Evolutionary conservation across 1,284 basidiomycete genomes (phyloP), one percentile per base, ranked within the genome.

Genomic region (Ceratobasidium sp.): DNA sequence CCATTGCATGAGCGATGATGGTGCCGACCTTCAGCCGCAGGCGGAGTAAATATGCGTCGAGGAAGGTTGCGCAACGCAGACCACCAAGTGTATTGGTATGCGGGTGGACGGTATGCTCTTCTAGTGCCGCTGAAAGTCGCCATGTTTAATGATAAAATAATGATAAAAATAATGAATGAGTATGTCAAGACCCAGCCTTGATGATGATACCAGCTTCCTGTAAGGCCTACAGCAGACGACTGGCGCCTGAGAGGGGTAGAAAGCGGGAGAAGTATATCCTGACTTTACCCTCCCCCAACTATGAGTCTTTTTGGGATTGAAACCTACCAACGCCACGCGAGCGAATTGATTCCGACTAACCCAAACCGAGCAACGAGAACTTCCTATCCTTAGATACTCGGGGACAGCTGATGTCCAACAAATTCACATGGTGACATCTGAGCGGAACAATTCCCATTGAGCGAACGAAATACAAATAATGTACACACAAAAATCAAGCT

Each of bases 171-270:
- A 53, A 26, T 26, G 46, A 76, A 76, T 10, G 73, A 76, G 26
- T 67, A 63, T 76, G 51, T 56, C 73, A 76, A 76, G 73, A 76
- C 63, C 73, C 73, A 76, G 73, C 53, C 73, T 76, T 76, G 73
- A 76, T 9, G 18, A n/a, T 20, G 4, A 20, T 13, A 23, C 13
- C 33, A n/a, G 66, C 66, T 33, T 58, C n/a, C n/a, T n/a, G n/a
- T n/a, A n/a, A n/a, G n/a, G n/a, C n/a, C n/a, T n/a, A 71, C 39
- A 28, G 28, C 46, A 67, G 73, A 67, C 73, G 73, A 28, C 73
- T 76, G 10, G 73, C 73, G 73, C 64, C 73, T 58, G 63, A 46
- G 60, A 44, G 63, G 63, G 61, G 23, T 26, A 28, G 39, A 58
- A 42, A 28, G 53, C 39, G 46, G 28, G 69, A n/a, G n/a, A n/a